Evolutionary conservation across 2,329 filamentous ascomycete genomes (phyloP).

Genomic region (Tolypocladium nubicola): DNA sequence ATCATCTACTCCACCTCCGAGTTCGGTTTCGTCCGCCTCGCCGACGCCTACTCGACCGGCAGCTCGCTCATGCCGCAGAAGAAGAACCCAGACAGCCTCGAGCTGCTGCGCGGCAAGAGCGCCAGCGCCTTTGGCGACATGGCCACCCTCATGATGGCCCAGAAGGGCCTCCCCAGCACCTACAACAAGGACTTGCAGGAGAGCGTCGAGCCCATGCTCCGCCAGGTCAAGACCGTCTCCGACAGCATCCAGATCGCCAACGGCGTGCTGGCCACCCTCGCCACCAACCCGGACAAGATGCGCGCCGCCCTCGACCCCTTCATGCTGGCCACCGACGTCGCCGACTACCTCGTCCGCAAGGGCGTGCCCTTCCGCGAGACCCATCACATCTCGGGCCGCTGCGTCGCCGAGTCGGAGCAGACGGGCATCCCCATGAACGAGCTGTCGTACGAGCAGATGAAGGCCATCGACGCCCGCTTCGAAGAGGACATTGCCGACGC

Average conservation of each 20-base stretch:
- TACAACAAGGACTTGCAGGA: conserved; percentile 95
- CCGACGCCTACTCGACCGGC: conserved; percentile 72
- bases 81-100: conserved; percentile 59
- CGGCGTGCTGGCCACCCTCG: conserved; percentile 66
- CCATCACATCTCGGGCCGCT: conserved; percentile 65
- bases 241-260: conserved; percentile 78
- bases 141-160: conserved; percentile 64
- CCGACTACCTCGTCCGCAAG: conserved; percentile 53
- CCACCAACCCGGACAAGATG: conserved; percentile 65
- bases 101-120: conserved; percentile 62
- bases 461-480: conserved; percentile 59
- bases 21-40: conserved; percentile 65
- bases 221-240: conserved; percentile 69
- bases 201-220: conserved; percentile 74
- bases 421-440: conserved; percentile 58
- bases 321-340: conserved; percentile 69
- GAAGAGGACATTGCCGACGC: conserved; percentile 58
- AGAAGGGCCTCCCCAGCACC: conserved; percentile 61
- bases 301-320: conserved; percentile 65
- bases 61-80: conserved; percentile 65
- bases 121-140: conserved; percentile 73
- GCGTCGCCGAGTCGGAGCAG: conserved; percentile 26
- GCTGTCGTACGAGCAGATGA: conserved; percentile 54
- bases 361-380: conserved; percentile 71
- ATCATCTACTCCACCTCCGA: conserved; percentile 73